Evolutionary conservation across 345 rosid species (phyloP).

Genomic region (Eucalyptus paniculata): DNA sequence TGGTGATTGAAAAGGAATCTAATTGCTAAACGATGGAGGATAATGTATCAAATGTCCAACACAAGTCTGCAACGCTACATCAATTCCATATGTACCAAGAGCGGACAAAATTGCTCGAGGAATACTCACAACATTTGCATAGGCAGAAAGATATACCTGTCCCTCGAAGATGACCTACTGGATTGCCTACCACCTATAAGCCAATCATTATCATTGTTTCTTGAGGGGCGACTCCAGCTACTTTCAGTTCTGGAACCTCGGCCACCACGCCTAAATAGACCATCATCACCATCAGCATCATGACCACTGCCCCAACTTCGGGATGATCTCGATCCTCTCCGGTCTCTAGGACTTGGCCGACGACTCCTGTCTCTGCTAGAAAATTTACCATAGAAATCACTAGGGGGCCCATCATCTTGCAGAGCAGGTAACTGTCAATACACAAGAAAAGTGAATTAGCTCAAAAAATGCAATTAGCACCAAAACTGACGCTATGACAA

Average conservation of each 20-base stretch:
- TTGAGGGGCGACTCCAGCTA: conserved; percentile 44
- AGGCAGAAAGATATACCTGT: conserved; percentile 28
- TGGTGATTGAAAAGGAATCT: neutral
- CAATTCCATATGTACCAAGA: neutral
- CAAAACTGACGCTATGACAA: neutral
- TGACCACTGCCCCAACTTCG: conserved; percentile 54
- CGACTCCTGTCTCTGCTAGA: conserved; percentile 56
- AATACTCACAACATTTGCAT: neutral
- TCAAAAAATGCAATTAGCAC: neutral
- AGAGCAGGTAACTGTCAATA: conserved; percentile 64
- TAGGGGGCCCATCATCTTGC: conserved; percentile 87
- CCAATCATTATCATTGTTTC: conserved; percentile 62
- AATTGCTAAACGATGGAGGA: neutral
- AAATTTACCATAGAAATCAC: conserved; percentile 77
- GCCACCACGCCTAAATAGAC: conserved; percentile 40
- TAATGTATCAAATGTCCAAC: neutral
- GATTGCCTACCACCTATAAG: conserved; percentile 55
- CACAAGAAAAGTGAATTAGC: neutral
- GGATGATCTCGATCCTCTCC: conserved; percentile 44
- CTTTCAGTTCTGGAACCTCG: conserved; percentile 24
- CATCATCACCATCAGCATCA: conserved; percentile 23
- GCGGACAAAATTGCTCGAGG: neutral
- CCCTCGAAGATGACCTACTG: conserved; percentile 30
- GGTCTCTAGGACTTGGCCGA: conserved; percentile 36
- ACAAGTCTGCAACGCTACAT: neutral